Percentiles rank a stretch among this genome's conserved stretches.
These are phyloP conservation scores for Arctostaphylos glauca DNA, from an alignment of 148 eudicot genomes.

Conservation along the genomic window DNA sequence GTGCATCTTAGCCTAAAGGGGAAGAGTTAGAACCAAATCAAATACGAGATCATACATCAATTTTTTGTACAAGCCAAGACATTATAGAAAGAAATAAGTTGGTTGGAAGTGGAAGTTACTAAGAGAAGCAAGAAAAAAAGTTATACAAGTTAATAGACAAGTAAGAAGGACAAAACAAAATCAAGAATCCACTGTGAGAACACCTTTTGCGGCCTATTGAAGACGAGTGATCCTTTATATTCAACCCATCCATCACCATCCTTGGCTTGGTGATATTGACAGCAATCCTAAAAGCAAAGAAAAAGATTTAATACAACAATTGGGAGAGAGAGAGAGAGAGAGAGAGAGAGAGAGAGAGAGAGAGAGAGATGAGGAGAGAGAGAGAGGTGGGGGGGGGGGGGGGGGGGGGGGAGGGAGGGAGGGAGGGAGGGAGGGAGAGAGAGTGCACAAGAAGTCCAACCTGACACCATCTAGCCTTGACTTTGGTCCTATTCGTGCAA, in stretches of 20 bases:
- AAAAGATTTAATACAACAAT: background rate
- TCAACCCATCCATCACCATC: slow-evolving; percentile 99
- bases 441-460: slow-evolving; percentile 32
- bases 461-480: slow-evolving; percentile 99
- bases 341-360: background rate
- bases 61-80: background rate
- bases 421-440: background rate
- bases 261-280: slow-evolving; percentile 98
- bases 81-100: background rate
- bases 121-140: background rate
- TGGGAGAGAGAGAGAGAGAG: background rate
- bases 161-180: background rate
- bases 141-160: background rate
- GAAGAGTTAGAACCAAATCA: background rate
- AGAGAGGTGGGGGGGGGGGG: no score
- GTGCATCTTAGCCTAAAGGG: background rate
- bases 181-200: background rate
- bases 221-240: slow-evolving; percentile 38
- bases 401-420: no score
- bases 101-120: background rate
- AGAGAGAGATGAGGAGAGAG: background rate
- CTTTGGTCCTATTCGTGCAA: slow-evolving; percentile 89
- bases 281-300: slow-evolving; percentile 61
- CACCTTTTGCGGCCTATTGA: slow-evolving; percentile 35
- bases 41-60: background rate